Percentiles rank a stretch among this genome's conserved stretches.
Conservation (phyloP, 148 eudicot species). For the Beta vulgaris region DNA sequence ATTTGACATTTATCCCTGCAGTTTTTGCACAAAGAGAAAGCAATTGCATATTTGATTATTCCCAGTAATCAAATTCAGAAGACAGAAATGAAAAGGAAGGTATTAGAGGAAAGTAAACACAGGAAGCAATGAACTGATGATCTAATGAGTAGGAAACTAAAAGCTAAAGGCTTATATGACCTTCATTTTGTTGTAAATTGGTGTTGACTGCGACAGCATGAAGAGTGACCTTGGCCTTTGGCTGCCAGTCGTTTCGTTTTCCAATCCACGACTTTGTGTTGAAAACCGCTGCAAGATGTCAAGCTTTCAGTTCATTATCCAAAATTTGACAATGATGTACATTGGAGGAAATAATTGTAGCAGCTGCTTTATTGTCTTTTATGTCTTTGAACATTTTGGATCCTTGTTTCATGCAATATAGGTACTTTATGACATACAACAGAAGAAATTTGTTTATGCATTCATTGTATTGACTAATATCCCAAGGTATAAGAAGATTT, state of each 20-base stretch:
- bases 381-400: background rate
- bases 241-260: slow-evolving; percentile 73
- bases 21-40: slow-evolving; percentile 1
- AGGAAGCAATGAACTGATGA: background rate
- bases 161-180: slow-evolving; percentile 27
- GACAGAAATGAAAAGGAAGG: background rate
- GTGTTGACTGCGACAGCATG: slow-evolving; percentile 93
- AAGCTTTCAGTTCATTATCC: background rate
- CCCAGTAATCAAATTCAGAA: background rate
- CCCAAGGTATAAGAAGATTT: background rate
- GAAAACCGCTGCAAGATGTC: slow-evolving; percentile 49
- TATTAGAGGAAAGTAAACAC: background rate
- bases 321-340: background rate
- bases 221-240: slow-evolving; percentile 65
- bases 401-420: background rate
- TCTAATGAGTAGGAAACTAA: background rate
- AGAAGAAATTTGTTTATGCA: background rate
- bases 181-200: slow-evolving; percentile 79
- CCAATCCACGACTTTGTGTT: slow-evolving; percentile 78
- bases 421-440: background rate
- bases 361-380: background rate
- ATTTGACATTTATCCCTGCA: slow-evolving; percentile 75
- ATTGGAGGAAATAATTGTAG: background rate
- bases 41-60: background rate
- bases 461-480: background rate